phyloP scores from a whole-genome alignment of 129 eudicot genomes.

The Pulicaria dysenterica region DNA sequence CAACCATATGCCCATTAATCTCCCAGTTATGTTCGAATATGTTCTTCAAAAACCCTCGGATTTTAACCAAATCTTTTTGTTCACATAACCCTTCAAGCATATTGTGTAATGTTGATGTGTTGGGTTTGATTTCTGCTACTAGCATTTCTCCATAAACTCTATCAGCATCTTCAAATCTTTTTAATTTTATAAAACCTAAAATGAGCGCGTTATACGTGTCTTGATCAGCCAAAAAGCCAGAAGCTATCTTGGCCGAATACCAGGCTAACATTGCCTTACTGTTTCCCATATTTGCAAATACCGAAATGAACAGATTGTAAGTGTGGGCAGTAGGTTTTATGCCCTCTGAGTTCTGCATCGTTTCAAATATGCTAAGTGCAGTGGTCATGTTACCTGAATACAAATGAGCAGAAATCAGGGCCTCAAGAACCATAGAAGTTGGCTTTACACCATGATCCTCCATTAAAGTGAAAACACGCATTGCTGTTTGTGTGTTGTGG shows the following conservation, averaged over 20 bases:
- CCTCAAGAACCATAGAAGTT: constrained; percentile 43
- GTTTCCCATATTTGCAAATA: constrained; percentile 50
- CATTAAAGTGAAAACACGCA: constrained; percentile 56
- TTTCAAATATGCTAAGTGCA: constrained; percentile 63
- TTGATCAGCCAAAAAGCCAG: constrained; percentile 52
- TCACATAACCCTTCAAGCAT: constrained; percentile 48
- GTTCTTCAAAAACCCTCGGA: constrained; percentile 36
- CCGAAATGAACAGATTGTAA: constrained; percentile 56
- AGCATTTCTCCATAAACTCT: constrained; percentile 54
- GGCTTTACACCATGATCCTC: constrained; percentile 56
- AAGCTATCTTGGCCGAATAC: constrained; percentile 41
- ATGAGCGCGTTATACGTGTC: constrained; percentile 48
- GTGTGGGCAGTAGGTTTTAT: constrained; percentile 51
- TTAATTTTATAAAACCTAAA: constrained; percentile 41
- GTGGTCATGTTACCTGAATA: constrained; percentile 49
- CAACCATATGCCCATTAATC: constrained; percentile 30
- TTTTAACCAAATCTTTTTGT: constrained; percentile 33
- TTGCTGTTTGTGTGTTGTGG: constrained; percentile 44
- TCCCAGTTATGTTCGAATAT: constrained; percentile 32
- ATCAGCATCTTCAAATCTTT: constrained; percentile 42
- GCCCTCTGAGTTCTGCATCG: constrained; percentile 51
- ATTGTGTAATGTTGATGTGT: constrained; percentile 27
- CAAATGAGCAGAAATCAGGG: constrained; percentile 52
- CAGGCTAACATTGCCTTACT: constrained; percentile 50
- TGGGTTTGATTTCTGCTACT: constrained; percentile 44